phyloP scores from a whole-genome alignment of 768 basidiomycete species.

The Russula griseocarnosa region DNA sequence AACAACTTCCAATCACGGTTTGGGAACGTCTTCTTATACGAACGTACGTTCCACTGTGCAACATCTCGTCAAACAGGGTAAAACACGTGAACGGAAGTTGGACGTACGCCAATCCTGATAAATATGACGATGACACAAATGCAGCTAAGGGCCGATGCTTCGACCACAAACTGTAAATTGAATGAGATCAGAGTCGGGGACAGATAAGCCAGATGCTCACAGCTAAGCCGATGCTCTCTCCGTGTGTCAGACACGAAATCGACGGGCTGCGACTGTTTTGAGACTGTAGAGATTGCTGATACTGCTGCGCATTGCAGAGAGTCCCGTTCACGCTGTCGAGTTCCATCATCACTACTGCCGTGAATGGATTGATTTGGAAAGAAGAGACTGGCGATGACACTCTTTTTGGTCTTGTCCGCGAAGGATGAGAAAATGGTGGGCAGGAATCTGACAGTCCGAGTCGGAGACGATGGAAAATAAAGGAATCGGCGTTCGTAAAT shows the following conservation, averaged over 20 bases:
- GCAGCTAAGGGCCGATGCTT: conserved; percentile 27
- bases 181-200: not conserved
- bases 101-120: conserved; percentile 16
- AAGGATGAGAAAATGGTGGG: not conserved
- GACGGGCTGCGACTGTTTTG: not conserved
- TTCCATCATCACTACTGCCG: not conserved
- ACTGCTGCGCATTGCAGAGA: conserved; percentile 12
- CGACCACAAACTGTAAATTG: conserved; percentile 15
- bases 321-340: conserved; percentile 14
- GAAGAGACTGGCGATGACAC: not conserved
- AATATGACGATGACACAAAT: not conserved
- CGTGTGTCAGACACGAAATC: conserved; percentile 34
- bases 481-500: not conserved
- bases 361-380: not conserved
- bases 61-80: too few species aligned
- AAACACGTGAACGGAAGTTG: not conserved
- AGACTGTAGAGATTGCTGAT: not conserved
- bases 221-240: conserved; percentile 39
- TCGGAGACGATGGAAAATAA: not conserved
- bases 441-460: not conserved
- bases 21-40: conserved; percentile 3
- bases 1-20: conserved; percentile 31
- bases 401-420: not conserved
- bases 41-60: conserved; percentile 16
- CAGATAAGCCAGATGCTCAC: conserved; percentile 28